Percentiles rank a stretch among this genome's conserved stretches.
phyloP scores from a whole-genome alignment of 2,329 filamentous ascomycete genomes.

The Plenodomus biglobosus region DNA sequence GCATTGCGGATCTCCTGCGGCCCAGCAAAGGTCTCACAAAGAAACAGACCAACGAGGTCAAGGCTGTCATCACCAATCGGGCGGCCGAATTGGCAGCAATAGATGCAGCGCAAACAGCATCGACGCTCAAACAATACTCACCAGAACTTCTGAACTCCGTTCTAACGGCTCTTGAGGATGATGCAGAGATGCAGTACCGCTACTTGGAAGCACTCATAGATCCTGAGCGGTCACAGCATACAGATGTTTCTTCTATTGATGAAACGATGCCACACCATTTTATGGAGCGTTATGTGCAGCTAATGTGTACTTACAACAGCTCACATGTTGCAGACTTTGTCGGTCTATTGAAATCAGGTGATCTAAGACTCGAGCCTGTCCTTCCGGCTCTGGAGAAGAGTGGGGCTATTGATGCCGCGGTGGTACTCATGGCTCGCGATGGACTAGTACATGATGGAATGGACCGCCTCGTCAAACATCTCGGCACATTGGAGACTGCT shows the following conservation, averaged over 20 bases:
- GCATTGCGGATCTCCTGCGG: constrained; percentile 73
- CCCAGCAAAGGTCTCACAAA: constrained; percentile 63
- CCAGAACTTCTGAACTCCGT: constrained; percentile 67
- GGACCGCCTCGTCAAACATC: constrained; percentile 77
- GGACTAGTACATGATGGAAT: constrained; percentile 83
- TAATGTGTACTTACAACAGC: constrained; percentile 87
- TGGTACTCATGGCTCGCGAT: constrained; percentile 86
- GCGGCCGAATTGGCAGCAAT: constrained; percentile 67
- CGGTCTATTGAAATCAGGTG: constrained; percentile 70
- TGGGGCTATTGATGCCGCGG: constrained; percentile 88
- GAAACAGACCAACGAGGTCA: constrained; percentile 73
- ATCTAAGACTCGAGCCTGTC: constrained; percentile 76
- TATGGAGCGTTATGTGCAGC: constrained; percentile 79
- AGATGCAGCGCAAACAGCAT: constrained; percentile 65
- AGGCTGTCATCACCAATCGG: constrained; percentile 65
- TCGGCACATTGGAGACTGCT: constrained; percentile 77
- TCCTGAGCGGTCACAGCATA: constrained; percentile 43
- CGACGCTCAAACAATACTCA: constrained; percentile 63
- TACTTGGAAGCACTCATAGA: constrained; percentile 80
- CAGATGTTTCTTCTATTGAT: constrained; percentile 8
- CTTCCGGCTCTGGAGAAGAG: constrained; percentile 86
- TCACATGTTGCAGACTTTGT: constrained; percentile 84
- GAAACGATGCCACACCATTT: constrained; percentile 57
- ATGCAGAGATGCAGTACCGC: constrained; percentile 67
- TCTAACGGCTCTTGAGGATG: constrained; percentile 62